Percentiles rank a stretch among this genome's conserved stretches.
phyloP scores from a whole-genome alignment of 495 filamentous ascomycete genomes.

The Penicillium dipodomyicola region DNA sequence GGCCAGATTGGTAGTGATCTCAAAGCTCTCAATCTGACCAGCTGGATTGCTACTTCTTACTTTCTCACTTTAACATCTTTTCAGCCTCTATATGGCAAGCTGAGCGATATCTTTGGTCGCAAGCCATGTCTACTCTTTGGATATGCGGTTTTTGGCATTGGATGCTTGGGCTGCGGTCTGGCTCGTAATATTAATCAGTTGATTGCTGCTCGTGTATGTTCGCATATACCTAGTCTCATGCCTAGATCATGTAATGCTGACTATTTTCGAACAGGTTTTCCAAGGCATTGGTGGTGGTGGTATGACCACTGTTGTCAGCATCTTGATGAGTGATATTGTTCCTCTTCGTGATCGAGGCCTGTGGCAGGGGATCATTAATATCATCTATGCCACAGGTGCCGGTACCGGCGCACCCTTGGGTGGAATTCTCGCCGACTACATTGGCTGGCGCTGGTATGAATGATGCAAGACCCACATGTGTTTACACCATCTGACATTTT shows the following conservation, averaged over 20 bases:
- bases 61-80: slow-evolving; percentile 78
- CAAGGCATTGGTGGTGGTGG: slow-evolving; percentile 81
- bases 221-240: neutral
- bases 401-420: slow-evolving; percentile 69
- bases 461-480: neutral
- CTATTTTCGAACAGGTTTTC: slow-evolving; percentile 39
- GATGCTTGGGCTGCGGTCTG: slow-evolving; percentile 70
- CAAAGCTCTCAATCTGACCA: slow-evolving; percentile 72
- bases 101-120: slow-evolving; percentile 81
- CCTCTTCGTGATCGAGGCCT: slow-evolving; percentile 72
- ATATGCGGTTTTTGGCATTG: slow-evolving; percentile 71
- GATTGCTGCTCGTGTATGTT: slow-evolving; percentile 59
- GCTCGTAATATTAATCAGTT: slow-evolving; percentile 67
- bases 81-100: slow-evolving; percentile 75
- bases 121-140: slow-evolving; percentile 70
- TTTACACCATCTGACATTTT: slow-evolving; percentile 13
- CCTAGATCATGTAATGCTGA: neutral
- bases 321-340: slow-evolving; percentile 76
- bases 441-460: slow-evolving; percentile 79
- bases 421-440: slow-evolving; percentile 68
- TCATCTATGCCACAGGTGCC: slow-evolving; percentile 70
- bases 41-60: slow-evolving; percentile 79
- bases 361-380: slow-evolving; percentile 82
- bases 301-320: slow-evolving; percentile 77
- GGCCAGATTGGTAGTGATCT: slow-evolving; percentile 79